Base-by-base conservation (phyloP, 495 filamentous ascomycete genomes). In the Recurvomyces mirabilis region DNA sequence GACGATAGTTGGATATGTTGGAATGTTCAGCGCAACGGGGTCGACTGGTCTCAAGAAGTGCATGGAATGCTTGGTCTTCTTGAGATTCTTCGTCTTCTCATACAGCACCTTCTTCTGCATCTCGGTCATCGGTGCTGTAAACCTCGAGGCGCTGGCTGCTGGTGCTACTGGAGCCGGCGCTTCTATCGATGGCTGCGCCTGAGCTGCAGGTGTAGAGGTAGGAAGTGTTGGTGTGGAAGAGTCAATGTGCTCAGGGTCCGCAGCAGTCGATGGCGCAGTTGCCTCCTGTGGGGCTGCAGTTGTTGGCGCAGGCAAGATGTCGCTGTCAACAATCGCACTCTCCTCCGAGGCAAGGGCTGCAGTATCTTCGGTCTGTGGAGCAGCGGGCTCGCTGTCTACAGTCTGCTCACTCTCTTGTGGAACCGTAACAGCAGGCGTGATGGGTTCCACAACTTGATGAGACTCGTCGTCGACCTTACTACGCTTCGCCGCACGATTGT, bases 21-120 rank as follows among this genome's bases (percentile, higher is more conserved):
- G 81, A 28, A 85, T 79, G 40, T 78, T 79, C 43, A 84, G 54
- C 24, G 71, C 73, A 13, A 77, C 61, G 4, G 66, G 64, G 51
- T 88, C 77, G 4, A 98, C 91, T 0, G 93, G 80, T 30, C 77
- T 72, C 34, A 69, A 66, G 61, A 94, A 96, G 25, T 75, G 70
- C 4, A 63, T 62, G 11, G 87, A 78, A 46, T 78, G 76, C 55
- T 86, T 80, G 29, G 83, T 82, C 58, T 88, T 84, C 64, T 89
- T 91, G 34, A 87, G 64, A 47, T 79, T 83, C 20, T 76, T 75
- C 10, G 94, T 60, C 14, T 72, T 65, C 40, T 71, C 51, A 5
- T 66, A 40, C 14, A 80, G 53, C 36, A 67, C 71, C 44, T 72
- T 75, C 42, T 77, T 71, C 55, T 80, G 78, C 33, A 69, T 35